Percentiles rank a stretch among this genome's conserved stretches.
Conservation (phyloP, 352 stramenopile genomes). For the Thalassiosira livingstoniorum region DNA sequence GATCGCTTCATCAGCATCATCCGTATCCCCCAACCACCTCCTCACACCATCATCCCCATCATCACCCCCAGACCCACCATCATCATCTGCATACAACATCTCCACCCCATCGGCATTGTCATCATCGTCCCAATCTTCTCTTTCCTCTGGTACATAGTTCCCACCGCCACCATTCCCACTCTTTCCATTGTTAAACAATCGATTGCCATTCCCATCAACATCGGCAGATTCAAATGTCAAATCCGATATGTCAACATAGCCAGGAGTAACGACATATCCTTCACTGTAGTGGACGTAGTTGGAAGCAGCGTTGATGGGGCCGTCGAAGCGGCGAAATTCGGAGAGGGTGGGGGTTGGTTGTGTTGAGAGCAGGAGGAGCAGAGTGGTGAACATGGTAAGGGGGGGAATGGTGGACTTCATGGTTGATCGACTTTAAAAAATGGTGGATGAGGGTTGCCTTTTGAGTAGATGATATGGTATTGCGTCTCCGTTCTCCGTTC, state of each 20-base stretch:
- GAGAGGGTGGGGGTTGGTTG: neutral
- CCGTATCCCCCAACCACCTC: too few relatives aligned
- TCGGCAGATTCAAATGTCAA: constrained; percentile 54
- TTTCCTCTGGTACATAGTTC: neutral
- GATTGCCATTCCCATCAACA: neutral
- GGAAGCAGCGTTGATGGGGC: constrained; percentile 46
- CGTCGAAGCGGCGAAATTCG: constrained; percentile 59
- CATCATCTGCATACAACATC: constrained; percentile 30
- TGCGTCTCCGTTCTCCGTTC: too few relatives aligned
- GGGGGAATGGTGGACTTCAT: neutral
- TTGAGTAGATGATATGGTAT: too few relatives aligned
- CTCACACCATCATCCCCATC: constrained; percentile 35
- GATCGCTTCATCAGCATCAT: constrained; percentile 9
- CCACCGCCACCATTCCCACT: neutral
- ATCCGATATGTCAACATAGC: constrained; percentile 68
- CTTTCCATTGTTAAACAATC: constrained; percentile 1
- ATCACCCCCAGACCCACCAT: constrained; percentile 19
- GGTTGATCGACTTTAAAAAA: too few relatives aligned
- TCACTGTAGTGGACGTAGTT: constrained; percentile 78
- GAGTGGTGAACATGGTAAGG: neutral
- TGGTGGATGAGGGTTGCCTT: too few relatives aligned
- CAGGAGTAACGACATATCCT: constrained; percentile 74
- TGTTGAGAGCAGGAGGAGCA: neutral
- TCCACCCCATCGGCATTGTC: constrained; percentile 37
- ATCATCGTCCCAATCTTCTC: constrained; percentile 30